Evolutionary conservation across 2,329 filamentous ascomycete species (phyloP), one percentile per base, ranked within the genome.

Genomic region (Pseudogymnoascus sp.): DNA sequence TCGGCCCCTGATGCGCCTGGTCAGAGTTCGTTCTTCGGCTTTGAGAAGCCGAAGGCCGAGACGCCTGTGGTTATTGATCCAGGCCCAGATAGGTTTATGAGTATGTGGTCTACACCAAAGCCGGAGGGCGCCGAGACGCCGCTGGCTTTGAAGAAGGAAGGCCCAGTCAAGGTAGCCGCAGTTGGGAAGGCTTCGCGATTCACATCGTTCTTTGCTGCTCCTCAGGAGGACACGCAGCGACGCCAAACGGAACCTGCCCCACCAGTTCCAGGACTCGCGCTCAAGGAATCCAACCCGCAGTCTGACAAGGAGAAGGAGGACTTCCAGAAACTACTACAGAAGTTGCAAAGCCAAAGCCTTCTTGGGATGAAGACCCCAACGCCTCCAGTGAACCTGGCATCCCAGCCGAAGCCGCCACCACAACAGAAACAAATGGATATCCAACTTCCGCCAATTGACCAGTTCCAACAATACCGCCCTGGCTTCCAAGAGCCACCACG

Each of bases 271-370:
- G 74, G 69, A 7, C 65, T 65, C 21, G 63, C 67, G 9, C 68
- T 72, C 23, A 62, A 71, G 64, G 49, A 69, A 69, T 62, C 65
- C 23, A 66, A 66, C 61, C 59, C 66, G 3, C 66, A 71, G 8
- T 73, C 75, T 62, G 74, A 76, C 66, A 84, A 86, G 61, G 93
- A 96, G 71, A 91, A 91, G 74, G 89, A 92, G 73, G 93, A 91
- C 1, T 96, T 97, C 75, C 85, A 91, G 67, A 84, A 87, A 49
- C 84, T 97, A 53, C 79, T 96, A 37, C 84, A 89, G 68, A 96
- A 96, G 82, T 83, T 96, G 42, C 88, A 92, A 60, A 78, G 79
- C 40, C 76, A 77, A 63, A 78, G 76, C 65, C 34, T 60, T 40
- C 76, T 78, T 37, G 72, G 63, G 36, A 64, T 63, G 21, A 63